These are phyloP conservation scores for Rosa rugosa DNA, from an alignment of 306 rosid species.

Conservation along the genomic window DNA sequence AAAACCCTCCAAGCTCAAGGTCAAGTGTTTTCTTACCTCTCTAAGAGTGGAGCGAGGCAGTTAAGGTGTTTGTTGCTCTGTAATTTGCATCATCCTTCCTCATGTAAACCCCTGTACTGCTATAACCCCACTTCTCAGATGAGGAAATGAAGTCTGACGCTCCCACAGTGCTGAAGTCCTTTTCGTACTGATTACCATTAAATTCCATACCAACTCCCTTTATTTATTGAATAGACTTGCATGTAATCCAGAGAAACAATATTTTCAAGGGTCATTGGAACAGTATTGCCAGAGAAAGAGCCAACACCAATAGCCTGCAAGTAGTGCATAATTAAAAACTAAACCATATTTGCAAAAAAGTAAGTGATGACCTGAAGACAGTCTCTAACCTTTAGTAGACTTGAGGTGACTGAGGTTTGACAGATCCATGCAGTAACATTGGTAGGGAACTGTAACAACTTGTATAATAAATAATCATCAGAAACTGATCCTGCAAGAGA, in stretches of 20 bases:
- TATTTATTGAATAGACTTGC: conserved; percentile 43
- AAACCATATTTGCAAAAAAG: conserved; percentile 6
- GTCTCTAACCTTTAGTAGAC: conserved; percentile 73
- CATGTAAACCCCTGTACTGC: conserved; percentile 55
- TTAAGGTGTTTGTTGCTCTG: conserved; percentile 25
- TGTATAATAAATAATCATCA: conserved; percentile 78
- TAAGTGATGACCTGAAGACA: not conserved
- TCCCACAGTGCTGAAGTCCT: conserved; percentile 32
- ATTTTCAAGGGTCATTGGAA: conserved; percentile 44
- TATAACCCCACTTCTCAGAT: conserved; percentile 57
- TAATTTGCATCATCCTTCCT: not conserved
- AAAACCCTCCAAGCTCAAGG: too few species aligned
- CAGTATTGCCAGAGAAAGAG: conserved; percentile 82
- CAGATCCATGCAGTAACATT: conserved; percentile 96
- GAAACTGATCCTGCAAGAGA: conserved; percentile 75
- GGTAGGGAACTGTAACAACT: conserved; percentile 93
- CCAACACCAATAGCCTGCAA: conserved; percentile 90
- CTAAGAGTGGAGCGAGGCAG: not conserved
- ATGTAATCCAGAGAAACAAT: conserved; percentile 17
- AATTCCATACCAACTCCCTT: not conserved
- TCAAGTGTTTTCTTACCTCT: too few species aligned
- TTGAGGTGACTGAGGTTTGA: conserved; percentile 88
- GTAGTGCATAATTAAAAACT: conserved; percentile 13
- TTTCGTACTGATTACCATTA: conserved; percentile 45
- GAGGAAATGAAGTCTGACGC: conserved; percentile 34